phyloP scores from a whole-genome alignment of 345 rosid species.

The Populus alba region DNA sequence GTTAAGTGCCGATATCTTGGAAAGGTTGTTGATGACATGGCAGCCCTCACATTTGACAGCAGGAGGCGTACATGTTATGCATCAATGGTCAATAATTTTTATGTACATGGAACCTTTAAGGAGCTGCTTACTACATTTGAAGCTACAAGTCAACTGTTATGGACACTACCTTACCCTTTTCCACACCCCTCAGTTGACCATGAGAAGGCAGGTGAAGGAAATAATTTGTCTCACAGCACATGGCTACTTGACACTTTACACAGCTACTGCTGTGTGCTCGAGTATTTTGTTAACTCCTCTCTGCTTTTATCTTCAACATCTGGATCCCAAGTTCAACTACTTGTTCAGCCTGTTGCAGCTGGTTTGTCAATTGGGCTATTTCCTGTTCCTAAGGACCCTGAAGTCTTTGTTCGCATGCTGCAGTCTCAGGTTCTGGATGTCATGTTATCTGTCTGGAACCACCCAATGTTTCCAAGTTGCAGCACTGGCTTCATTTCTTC shows the following conservation, averaged over 20 bases:
- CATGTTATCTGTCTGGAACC: slow-evolving; percentile 84
- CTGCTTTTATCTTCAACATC: slow-evolving; percentile 65
- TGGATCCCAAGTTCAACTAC: slow-evolving; percentile 80
- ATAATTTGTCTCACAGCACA: slow-evolving; percentile 51
- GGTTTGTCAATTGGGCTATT: slow-evolving; percentile 88
- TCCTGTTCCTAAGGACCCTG: slow-evolving; percentile 93
- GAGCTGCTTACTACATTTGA: slow-evolving; percentile 90
- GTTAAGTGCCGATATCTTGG: slow-evolving; percentile 95
- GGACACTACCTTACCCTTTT: slow-evolving; percentile 65
- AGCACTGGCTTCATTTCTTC: slow-evolving; percentile 71
- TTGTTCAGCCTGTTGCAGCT: slow-evolving; percentile 80
- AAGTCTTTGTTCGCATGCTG: slow-evolving; percentile 73
- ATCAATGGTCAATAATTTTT: slow-evolving; percentile 84
- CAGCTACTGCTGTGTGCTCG: slow-evolving; percentile 71
- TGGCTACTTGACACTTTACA: slow-evolving; percentile 89
- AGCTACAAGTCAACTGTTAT: slow-evolving; percentile 87
- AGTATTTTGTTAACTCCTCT: slow-evolving; percentile 80
- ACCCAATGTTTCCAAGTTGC: slow-evolving; percentile 74
- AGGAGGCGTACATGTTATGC: slow-evolving; percentile 79
- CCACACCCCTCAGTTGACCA: slow-evolving; percentile 51
- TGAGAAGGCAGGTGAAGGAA: slow-evolving; percentile 68
- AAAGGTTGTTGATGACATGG: slow-evolving; percentile 84
- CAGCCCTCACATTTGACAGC: slow-evolving; percentile 70
- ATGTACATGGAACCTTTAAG: slow-evolving; percentile 88
- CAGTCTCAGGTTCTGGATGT: slow-evolving; percentile 92